phyloP scores from a whole-genome alignment of 495 filamentous ascomycete species.

The Annulohypoxylon stygium region DNA sequence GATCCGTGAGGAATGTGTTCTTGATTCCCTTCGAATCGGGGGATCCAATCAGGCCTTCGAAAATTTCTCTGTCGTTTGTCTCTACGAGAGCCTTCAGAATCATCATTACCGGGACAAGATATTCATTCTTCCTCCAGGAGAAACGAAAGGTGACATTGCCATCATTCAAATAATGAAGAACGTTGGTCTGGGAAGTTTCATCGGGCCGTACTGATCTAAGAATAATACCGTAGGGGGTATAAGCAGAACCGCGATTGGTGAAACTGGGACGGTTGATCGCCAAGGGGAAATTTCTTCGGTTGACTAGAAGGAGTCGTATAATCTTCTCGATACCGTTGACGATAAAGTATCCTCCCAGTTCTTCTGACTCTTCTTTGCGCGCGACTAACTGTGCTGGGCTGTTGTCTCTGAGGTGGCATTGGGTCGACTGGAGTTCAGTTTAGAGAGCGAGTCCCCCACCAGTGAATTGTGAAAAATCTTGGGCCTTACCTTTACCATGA shows the following conservation, averaged over 20 bases:
- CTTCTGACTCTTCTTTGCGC: constrained; percentile 92
- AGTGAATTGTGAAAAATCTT: constrained; percentile 17
- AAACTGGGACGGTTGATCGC: constrained; percentile 93
- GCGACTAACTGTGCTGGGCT: constrained; percentile 84
- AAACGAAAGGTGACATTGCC: constrained; percentile 97
- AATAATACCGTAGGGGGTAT: constrained; percentile 90
- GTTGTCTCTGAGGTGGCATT: constrained; percentile 88
- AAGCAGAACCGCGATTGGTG: constrained; percentile 82
- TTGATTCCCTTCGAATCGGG: constrained; percentile 78
- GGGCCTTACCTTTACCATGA: constrained; percentile 83
- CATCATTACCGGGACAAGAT: constrained; percentile 94
- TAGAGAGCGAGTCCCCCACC: constrained; percentile 10
- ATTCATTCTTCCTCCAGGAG: constrained; percentile 98
- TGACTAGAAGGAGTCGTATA: constrained; percentile 90
- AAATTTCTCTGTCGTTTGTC: constrained; percentile 96
- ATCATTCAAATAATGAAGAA: constrained; percentile 93
- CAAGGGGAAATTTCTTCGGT: constrained; percentile 91
- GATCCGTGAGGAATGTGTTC: constrained; percentile 94
- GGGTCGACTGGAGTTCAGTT: constrained; percentile 72
- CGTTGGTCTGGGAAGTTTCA: constrained; percentile 97
- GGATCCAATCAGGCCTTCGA: constrained; percentile 84
- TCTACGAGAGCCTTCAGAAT: constrained; percentile 93
- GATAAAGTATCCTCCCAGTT: constrained; percentile 93
- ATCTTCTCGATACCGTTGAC: constrained; percentile 97
- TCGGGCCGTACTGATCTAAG: constrained; percentile 93